phyloP scores from a whole-genome alignment of 139 green algal species.

The Chlamydomonas sphaeroides region DNA sequence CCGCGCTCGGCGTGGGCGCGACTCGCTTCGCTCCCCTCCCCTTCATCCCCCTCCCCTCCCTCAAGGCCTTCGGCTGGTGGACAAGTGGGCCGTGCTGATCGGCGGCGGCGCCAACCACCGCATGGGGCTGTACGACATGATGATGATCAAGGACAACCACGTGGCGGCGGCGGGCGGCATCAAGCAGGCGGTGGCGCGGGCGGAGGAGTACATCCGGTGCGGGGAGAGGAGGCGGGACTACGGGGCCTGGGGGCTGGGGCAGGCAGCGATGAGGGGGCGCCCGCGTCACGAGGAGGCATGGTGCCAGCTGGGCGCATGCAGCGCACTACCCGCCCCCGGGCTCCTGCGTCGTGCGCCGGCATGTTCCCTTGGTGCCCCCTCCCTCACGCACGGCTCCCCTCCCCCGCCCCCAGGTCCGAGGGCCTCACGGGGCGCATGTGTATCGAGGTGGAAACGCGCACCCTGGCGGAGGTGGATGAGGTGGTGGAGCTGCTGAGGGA shows the following conservation, averaged over 20 bases:
- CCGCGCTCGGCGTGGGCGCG: slow-evolving; percentile 67
- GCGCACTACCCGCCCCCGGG: too few species aligned
- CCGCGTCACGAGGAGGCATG: too few species aligned
- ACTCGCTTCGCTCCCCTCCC: background rate
- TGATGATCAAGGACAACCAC: slow-evolving; percentile 99
- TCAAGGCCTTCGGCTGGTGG: slow-evolving; percentile 85
- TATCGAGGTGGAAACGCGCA: slow-evolving; percentile 94
- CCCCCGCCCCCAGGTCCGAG: background rate
- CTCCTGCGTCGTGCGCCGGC: too few species aligned
- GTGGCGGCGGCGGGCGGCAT: slow-evolving; percentile 95
- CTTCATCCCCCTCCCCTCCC: background rate
- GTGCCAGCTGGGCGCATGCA: too few species aligned
- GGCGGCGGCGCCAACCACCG: slow-evolving; percentile 71
- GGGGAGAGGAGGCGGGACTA: background rate
- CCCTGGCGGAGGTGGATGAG: slow-evolving; percentile 90
- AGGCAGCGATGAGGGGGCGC: too few species aligned
- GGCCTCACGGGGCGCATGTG: slow-evolving; percentile 41
- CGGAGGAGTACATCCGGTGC: slow-evolving; percentile 68
- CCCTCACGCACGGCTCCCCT: too few species aligned
- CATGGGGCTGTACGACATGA: slow-evolving; percentile 96
- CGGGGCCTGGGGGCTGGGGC: too few species aligned
- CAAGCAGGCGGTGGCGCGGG: slow-evolving; percentile 60
- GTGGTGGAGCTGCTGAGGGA: slow-evolving; percentile 66
- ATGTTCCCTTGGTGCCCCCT: too few species aligned
- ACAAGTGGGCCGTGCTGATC: slow-evolving; percentile 99